Evolutionary conservation across 805 yeast species (phyloP).

Genomic region (Cyberlindnera americana): DNA sequence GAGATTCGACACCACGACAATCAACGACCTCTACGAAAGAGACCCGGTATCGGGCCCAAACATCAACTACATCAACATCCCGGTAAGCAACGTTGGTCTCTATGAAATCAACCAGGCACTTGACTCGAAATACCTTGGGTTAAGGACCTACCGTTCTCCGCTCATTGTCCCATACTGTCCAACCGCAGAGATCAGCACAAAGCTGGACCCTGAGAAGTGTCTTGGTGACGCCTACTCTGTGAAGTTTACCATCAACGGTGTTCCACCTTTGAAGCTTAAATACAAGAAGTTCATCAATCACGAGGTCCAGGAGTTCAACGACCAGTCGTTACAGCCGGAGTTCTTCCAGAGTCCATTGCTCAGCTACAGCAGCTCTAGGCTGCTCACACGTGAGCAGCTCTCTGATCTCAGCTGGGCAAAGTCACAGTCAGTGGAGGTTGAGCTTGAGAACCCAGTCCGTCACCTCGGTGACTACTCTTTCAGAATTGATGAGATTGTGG

Average conservation of each 20-base stretch:
- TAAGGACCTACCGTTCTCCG: conserved; percentile 58
- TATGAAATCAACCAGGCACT: conserved; percentile 65
- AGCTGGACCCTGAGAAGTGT: conserved; percentile 49
- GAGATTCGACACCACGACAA: conserved; percentile 28
- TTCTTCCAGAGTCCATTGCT: conserved; percentile 48
- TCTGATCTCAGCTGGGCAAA: conserved; percentile 41
- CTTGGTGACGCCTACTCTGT: conserved; percentile 53
- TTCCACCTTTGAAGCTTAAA: conserved; percentile 67
- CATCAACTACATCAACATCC: conserved; percentile 60
- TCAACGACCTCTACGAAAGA: conserved; percentile 22
- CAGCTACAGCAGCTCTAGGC: conserved; percentile 27
- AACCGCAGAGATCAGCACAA: conserved; percentile 46
- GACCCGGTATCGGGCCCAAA: conserved; percentile 26
- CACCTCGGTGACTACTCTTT: conserved; percentile 54
- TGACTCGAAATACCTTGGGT: conserved; percentile 60
- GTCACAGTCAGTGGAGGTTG: conserved; percentile 40
- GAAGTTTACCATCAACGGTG: conserved; percentile 60
- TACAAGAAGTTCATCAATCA: conserved; percentile 47
- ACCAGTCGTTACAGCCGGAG: conserved; percentile 49
- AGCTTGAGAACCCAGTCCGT: conserved; percentile 38
- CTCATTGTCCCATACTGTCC: conserved; percentile 79
- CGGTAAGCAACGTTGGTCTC: conserved; percentile 68
- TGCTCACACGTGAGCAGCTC: conserved; percentile 33
- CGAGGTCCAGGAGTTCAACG: conserved; percentile 33
- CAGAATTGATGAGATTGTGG: conserved; percentile 53